Conservation (phyloP, 1,139 yeast genomes). For the Hanseniaspora sp. region DNA sequence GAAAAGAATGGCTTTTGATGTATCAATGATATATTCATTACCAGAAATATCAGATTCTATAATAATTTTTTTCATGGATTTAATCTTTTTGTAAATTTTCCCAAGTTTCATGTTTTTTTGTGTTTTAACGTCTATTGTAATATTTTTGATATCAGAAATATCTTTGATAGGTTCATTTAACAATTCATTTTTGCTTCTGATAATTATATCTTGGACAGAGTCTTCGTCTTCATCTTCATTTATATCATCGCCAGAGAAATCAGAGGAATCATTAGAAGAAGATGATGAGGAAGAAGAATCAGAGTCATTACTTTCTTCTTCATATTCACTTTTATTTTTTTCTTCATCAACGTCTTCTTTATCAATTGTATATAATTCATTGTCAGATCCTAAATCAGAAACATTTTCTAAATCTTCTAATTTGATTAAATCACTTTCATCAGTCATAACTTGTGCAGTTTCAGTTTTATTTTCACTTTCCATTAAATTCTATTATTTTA, state of each 20-base stretch:
- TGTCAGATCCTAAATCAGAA: conserved; percentile 5
- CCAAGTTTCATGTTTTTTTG: conserved; percentile 28
- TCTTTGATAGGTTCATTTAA: conserved; percentile 56
- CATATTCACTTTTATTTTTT: not conserved
- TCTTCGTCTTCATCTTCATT: conserved; percentile 24
- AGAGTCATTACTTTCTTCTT: conserved; percentile 15
- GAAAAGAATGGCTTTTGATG: conserved; percentile 7
- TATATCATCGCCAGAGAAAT: conserved; percentile 27
- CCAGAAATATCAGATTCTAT: conserved; percentile 71
- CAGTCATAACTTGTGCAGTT: not conserved
- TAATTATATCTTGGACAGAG: conserved; percentile 44
- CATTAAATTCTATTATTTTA: too few relatives aligned
- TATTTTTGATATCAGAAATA: conserved; percentile 50
- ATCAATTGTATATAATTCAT: conserved; percentile 7
- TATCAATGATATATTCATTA: conserved; percentile 57
- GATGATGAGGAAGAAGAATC: not conserved
- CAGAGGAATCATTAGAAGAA: conserved; percentile 21
- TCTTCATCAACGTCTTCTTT: conserved; percentile 17
- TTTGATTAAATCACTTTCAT: not conserved
- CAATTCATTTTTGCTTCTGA: conserved; percentile 67
- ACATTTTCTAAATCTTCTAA: conserved; percentile 10
- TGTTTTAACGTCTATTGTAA: conserved; percentile 44
- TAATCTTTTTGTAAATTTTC: conserved; percentile 35
- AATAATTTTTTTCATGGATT: conserved; percentile 45
- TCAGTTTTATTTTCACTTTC: not conserved